A percentile compares a stretch with the other conserved stretches of the same genome.
Evolutionary conservation across 768 basidiomycete species (phyloP).

Genomic region (Termitomyces sp.): DNA sequence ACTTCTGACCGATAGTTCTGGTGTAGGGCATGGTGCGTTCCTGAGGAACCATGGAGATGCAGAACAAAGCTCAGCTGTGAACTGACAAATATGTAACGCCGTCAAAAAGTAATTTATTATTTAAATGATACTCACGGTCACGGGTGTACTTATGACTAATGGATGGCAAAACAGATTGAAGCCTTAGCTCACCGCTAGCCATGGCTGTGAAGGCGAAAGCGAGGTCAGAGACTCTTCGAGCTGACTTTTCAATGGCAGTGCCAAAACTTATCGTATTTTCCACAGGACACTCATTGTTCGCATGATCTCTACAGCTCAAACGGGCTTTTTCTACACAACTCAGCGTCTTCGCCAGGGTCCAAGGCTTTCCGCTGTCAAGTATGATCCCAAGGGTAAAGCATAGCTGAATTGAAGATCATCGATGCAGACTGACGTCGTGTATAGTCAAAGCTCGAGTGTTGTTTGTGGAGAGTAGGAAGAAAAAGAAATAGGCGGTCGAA

Average conservation of each 20-base stretch:
- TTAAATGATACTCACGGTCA: not conserved
- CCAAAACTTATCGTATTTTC: not conserved
- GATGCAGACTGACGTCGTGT: not conserved
- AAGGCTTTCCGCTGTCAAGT: conserved; percentile 87
- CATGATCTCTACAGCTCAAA: conserved; percentile 86
- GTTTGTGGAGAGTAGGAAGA: conserved; percentile 77
- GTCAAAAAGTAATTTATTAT: too few relatives aligned
- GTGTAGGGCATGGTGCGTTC: too few relatives aligned
- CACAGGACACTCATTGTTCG: conserved; percentile 73
- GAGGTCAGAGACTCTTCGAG: conserved; percentile 29
- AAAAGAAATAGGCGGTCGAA: conserved; percentile 40
- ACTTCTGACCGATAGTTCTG: too few relatives aligned
- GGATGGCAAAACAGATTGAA: too few relatives aligned
- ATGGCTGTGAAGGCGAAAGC: conserved; percentile 68
- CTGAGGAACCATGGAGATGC: too few relatives aligned
- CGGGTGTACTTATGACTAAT: too few relatives aligned
- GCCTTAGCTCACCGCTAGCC: too few relatives aligned
- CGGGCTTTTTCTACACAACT: conserved; percentile 88
- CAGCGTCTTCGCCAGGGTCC: conserved; percentile 68
- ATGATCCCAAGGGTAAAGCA: conserved; percentile 77
- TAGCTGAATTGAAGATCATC: not conserved
- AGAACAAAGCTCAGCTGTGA: too few relatives aligned
- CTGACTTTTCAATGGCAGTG: not conserved
- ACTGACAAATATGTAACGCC: too few relatives aligned
- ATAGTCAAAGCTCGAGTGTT: conserved; percentile 67